Base-by-base conservation (phyloP, 768 basidiomycete genomes). In the Phaeotremella skinneri region DNA sequence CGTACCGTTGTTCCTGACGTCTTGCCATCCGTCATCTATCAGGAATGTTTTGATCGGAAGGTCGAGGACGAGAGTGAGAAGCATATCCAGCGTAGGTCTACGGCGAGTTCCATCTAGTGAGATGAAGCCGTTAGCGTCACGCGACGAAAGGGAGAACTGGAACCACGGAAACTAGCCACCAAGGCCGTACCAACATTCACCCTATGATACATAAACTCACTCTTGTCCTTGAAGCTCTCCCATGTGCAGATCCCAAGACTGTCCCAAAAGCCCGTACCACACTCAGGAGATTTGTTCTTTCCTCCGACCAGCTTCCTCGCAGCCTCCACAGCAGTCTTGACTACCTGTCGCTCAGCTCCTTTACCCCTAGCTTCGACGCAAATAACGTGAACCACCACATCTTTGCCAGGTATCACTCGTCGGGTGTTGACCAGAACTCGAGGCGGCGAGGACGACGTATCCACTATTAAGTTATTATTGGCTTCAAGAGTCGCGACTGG, bases 1-100 rank as follows among this genome's bases (percentile, higher is more conserved):
- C 3, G 31, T 30, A 45, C 43, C 43, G 14, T 47, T n/a, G 11
- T 27, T 49, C n/a, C 47, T 31, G 21, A 61, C 56, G 39, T 66
- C 62, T 47, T 66, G 71, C 71, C 71, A 73, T 14, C 71, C 71
- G 55, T 70, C 71, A 52, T 73, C 71, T n/a, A 73, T 68, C 25
- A 73, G 51, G 64, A 62, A 68, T 0, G 66, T 59, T 50, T 63
- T 58, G 52, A 73, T 66, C 6, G 68, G 68, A 23, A 64, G 31
- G 25, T 25, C 9, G 0, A 59, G 63, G 16, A 66, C 52, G 4
- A 67, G 56, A 16, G 37, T 51, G 20, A 64, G 58, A 20, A 73
- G 63, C n/a, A 61, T 32, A 11, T 66, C 52, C 16, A 62, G 53
- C 31, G 59, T 68, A 2, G 55, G 52, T 11, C 58, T 21, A n/a